Conservation (phyloP, 1,139 yeast species). For the Suhomyces ambrosiae region DNA sequence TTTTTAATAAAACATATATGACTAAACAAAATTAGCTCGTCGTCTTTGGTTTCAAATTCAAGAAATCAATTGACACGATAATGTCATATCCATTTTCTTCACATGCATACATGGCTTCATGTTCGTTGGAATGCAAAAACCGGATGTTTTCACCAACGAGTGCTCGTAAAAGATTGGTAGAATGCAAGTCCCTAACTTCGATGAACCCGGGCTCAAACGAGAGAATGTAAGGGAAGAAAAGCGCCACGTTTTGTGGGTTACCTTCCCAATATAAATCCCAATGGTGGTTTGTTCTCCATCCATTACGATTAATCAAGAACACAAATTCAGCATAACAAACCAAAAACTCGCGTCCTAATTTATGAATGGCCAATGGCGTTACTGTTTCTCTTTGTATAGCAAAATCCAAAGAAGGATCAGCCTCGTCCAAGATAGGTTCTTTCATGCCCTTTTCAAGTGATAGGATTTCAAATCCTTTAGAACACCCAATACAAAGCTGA, state of each 20-base stretch:
- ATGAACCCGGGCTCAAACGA: conserved; percentile 90
- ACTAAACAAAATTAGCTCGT: conserved; percentile 5
- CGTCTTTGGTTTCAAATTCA: conserved; percentile 45
- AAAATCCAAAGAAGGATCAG: conserved; percentile 94
- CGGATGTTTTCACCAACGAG: conserved; percentile 93
- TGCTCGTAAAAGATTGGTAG: conserved; percentile 83
- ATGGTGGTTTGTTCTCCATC: conserved; percentile 93
- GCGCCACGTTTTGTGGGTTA: conserved; percentile 85
- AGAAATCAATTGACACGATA: conserved; percentile 88
- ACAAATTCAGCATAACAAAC: conserved; percentile 90
- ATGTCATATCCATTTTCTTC: conserved; percentile 91
- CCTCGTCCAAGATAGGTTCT: conserved; percentile 85
- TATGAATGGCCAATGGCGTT: conserved; percentile 88
- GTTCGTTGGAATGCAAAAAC: conserved; percentile 84
- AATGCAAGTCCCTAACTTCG: conserved; percentile 89
- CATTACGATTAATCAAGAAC: conserved; percentile 89
- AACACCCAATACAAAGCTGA: conserved; percentile 90
- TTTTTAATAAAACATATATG: too few species aligned
- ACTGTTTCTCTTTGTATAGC: conserved; percentile 81
- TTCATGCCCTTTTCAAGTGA: conserved; percentile 76
- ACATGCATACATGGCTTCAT: conserved; percentile 90
- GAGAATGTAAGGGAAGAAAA: conserved; percentile 89
- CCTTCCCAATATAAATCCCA: conserved; percentile 99
- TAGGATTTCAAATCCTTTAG: conserved; percentile 94
- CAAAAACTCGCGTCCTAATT: conserved; percentile 84